phyloP scores from a whole-genome alignment of 805 yeast species.

The Maudiozyma bulderi region DNA sequence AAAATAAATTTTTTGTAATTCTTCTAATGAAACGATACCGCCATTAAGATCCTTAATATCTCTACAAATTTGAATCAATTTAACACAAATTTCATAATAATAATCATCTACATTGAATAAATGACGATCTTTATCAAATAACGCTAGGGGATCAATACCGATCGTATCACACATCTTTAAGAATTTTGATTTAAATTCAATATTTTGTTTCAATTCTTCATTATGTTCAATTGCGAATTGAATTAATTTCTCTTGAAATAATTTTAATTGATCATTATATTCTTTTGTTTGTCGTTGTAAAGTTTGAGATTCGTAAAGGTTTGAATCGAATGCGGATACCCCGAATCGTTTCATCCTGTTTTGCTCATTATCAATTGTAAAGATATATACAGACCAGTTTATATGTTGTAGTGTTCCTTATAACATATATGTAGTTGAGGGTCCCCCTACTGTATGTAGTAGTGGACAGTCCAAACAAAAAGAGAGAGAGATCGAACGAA shows the following conservation, averaged over 20 bases:
- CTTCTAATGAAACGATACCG: conserved; percentile 61
- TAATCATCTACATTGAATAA: conserved; percentile 38
- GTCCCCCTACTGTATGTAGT: too few relatives aligned
- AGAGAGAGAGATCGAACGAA: not conserved
- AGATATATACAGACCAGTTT: not conserved
- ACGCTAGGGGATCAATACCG: conserved; percentile 70
- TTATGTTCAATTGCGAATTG: conserved; percentile 68
- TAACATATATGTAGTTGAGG: too few relatives aligned
- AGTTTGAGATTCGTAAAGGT: conserved; percentile 8
- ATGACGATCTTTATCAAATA: conserved; percentile 28
- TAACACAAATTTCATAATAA: conserved; percentile 58
- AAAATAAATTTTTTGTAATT: conserved; percentile 31
- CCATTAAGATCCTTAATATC: conserved; percentile 67
- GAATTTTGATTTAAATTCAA: conserved; percentile 60
- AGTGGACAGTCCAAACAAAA: not conserved
- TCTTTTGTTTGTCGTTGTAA: conserved; percentile 47
- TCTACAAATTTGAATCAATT: conserved; percentile 67
- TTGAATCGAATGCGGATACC: conserved; percentile 36
- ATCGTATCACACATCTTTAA: conserved; percentile 66
- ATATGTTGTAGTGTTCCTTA: too few relatives aligned
- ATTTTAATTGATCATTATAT: conserved; percentile 59
- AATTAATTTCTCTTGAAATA: conserved; percentile 69
- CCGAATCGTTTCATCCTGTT: conserved; percentile 35
- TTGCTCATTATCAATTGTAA: too few relatives aligned
- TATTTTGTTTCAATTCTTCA: conserved; percentile 52